Percentiles rank a stretch among this genome's conserved stretches.
phyloP scores from a whole-genome alignment of 2,329 filamentous ascomycete genomes.

The Coniochaeta hoffmannii region DNA sequence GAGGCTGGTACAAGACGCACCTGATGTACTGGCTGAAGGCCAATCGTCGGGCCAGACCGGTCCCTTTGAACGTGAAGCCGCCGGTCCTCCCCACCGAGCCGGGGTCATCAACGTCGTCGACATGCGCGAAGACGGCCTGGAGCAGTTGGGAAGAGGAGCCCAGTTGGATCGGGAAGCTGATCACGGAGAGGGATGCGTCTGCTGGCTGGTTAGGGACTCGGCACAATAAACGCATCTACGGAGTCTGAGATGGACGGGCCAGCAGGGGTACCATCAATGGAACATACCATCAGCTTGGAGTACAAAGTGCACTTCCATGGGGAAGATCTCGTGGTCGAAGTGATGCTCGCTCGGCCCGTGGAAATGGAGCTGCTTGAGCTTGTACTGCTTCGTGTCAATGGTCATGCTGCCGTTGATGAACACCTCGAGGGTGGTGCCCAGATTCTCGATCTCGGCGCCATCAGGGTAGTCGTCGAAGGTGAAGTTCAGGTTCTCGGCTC shows the following conservation, averaged over 20 bases:
- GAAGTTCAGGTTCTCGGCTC: conserved; percentile 18
- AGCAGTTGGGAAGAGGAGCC: conserved; percentile 11
- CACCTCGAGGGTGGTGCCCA: conserved; percentile 44
- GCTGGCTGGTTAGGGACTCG: conserved; percentile 8
- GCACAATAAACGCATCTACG: neutral
- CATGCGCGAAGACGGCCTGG: conserved; percentile 26
- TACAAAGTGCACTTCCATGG: conserved; percentile 34
- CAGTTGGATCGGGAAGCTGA: conserved; percentile 30
- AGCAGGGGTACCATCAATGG: neutral
- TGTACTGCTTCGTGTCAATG: conserved; percentile 30
- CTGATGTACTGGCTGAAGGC: neutral
- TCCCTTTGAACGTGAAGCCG: conserved; percentile 33
- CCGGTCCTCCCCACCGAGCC: conserved; percentile 29
- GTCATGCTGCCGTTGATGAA: conserved; percentile 38
- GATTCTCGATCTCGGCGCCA: conserved; percentile 39
- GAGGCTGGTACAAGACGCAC: too few relatives aligned
- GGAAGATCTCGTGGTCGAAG: conserved; percentile 32
- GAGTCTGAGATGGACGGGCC: neutral
- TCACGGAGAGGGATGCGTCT: conserved; percentile 25
- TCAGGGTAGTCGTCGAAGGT: conserved; percentile 26
- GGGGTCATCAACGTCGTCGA: conserved; percentile 28
- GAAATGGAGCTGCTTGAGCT: conserved; percentile 50
- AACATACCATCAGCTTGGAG: conserved; percentile 24
- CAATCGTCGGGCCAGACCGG: neutral
- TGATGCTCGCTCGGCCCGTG: conserved; percentile 54